Conservation (phyloP, 495 filamentous ascomycete genomes). For the Penicillium salamii region DNA sequence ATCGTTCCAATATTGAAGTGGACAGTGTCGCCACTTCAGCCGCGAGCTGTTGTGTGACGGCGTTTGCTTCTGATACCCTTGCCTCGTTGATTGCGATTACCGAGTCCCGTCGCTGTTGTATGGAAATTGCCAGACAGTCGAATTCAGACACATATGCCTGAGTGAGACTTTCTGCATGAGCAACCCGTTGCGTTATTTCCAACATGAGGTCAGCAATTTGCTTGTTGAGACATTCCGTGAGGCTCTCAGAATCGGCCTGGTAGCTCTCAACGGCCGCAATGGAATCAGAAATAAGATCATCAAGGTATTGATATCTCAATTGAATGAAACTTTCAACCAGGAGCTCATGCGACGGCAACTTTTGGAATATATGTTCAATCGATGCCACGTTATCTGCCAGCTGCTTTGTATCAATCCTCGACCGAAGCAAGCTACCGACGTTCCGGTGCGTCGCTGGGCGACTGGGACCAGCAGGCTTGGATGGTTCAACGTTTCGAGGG, state of each 20-base stretch:
- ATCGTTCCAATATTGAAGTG: not conserved
- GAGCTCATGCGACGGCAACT: not conserved
- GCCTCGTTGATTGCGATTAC: not conserved
- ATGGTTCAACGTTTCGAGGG: not conserved
- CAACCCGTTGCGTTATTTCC: not conserved
- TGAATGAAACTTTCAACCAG: not conserved
- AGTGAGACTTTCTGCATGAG: not conserved
- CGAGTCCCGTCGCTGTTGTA: not conserved
- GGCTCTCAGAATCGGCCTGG: not conserved
- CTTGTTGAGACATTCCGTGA: not conserved
- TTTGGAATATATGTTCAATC: not conserved
- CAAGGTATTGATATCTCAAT: not conserved
- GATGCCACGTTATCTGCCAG: not conserved
- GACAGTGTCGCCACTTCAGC: not conserved
- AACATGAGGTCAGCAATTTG: not conserved
- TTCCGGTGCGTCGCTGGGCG: not conserved
- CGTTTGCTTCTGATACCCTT: not conserved
- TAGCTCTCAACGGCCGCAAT: not conserved
- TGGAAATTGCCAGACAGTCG: not conserved
- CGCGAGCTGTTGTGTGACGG: not conserved
- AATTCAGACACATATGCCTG: not conserved
- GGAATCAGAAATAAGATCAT: not conserved
- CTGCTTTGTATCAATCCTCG: not conserved
- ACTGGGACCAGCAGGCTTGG: not conserved
- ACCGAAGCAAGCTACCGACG: not conserved